Base-by-base conservation (phyloP, 495 filamentous ascomycete genomes). In the Annulohypoxylon bovei region DNA sequence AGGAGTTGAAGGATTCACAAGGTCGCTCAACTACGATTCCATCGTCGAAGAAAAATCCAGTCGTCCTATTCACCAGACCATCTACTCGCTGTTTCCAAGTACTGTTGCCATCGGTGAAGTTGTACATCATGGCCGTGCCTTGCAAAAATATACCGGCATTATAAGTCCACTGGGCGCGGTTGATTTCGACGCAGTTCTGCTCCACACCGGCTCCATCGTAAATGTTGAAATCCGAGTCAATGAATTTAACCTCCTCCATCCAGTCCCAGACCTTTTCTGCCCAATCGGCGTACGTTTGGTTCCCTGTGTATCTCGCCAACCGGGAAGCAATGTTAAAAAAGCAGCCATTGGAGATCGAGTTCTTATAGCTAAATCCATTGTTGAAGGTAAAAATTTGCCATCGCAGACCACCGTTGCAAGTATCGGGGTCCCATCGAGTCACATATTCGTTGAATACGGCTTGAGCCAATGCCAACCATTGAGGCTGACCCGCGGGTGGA, bases 341-440 rank as follows among this genome's bases (percentile, higher is more conserved):
- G 65, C 88, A 88, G 4, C 91, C 92, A 76, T 93, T 93, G 37
- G 90, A 90, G 52, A 93, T 89, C 28, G 87, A 85, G 80, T 95
- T 94, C 76, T 94, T 93, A 79, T 91, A 93, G 68, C 87, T 85
- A 77, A 91, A 96, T 8, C 94, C 94, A 23, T 81, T 88, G 80
- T 94, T 92, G 79, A 92, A 94, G 7, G 86, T 83, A 78, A 88
- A 93, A 64, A 96, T 91, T 80, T 97, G 93, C 94, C 94, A 97
- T 61, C 89, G 84, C 54, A 97, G 79, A 1, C 94, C 94, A 44
- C 94, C 94, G 44, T 84, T 83, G 76, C 94, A 97, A 1, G 82
- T 86, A 0, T 70, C 68, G 14, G 81, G 79, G 64, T 94, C 86
- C 92, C 92, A 96, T n/a, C 91, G 85, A 0, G 78, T 75, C 2